Base-by-base conservation (phyloP, 1,284 basidiomycete genomes). In the Naganishia liquefaciens region DNA sequence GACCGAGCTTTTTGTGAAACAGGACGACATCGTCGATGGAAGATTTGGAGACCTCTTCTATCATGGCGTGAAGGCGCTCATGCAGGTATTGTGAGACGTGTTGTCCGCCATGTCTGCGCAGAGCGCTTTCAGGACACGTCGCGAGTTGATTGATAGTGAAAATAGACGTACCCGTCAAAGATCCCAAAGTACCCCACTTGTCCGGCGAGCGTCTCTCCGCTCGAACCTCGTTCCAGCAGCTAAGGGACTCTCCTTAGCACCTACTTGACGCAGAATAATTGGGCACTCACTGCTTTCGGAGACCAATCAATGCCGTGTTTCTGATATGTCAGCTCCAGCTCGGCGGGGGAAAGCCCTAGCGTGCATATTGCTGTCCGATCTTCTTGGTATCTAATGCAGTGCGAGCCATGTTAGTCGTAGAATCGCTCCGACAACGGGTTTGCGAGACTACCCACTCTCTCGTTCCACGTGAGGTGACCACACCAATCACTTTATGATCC, bases 151-250 rank as follows among this genome's bases (percentile, higher is more conserved):
- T 39, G 5, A 13, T 1, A 23, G 25, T n/a, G 33, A 10, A 17
- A 11, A 28, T 60, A n/a, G 3, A 30, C 84, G 65, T 71, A 90
- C 90, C 92, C 92, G 67, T 94, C 92, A 76, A 91, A 95, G 63
- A 95, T 88, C 19, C 91, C 92, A 47, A 92, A 86, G 70, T 89
- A 91, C 3, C 90, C 83, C 5, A 88, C 88, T 76, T 94, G 91
- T n/a, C 85, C 79, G 5, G 87, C 82, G 42, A 89, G 79, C 0
- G 81, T 75, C 86, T 82, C n/a, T 82, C 84, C 5, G 85, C 80
- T 21, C 74, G 75, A 3, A 71, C 76, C 21, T 74, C 71, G 37
- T 68, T 66, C 4, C 17, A 60, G 43, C 55, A 37, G 15, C 39
- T 37, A 21, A n/a, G 33, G 13, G 3, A 37, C 33, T 37, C 33